Base-by-base conservation (phyloP, 495 filamentous ascomycete genomes). In the Talaromyces ruber region DNA sequence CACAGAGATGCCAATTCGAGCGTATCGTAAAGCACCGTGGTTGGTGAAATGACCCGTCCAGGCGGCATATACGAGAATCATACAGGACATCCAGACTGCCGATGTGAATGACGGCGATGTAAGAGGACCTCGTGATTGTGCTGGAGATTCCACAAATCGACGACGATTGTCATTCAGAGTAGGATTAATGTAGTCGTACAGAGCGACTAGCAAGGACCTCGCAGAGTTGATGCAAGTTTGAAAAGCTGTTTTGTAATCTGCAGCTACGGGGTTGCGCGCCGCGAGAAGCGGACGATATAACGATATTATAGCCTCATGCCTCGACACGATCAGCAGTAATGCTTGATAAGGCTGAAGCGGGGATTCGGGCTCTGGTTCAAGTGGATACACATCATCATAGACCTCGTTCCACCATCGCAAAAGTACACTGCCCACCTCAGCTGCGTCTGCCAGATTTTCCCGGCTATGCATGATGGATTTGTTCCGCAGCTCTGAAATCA, bases 21-120 rank as follows among this genome's bases (percentile, higher is more conserved):
- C 72, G 51, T 76, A 76, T 61, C 74, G 72, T 26, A 65, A 63
- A 12, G 75, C 75, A 5, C 67, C 69, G 0, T 64, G n/a, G 0
- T 65, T 45, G 2, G 72, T 62, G 26, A 79, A 66, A 25, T 77
- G 67, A 6, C 70, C 71, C 58, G 76, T 71, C 70, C 72, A 76
- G 4, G 74, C 73, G n/a, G 76, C 76, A 61, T 76, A 78, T 60
- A 81, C 70, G 58, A 81, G 39, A 50, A 81, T 72, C n/a, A 81
- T 66, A 59, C 72, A 76, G 28, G 75, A 74, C 77, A 81, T 80
- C 78, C 78, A 81, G 11, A 78, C 72, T 6, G 67, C 71, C 75
- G 77, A 81, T 16, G 78, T 81, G 56, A 79, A 79, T 3, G 77
- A 78, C 25, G 77, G 75, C 73, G 75, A 79, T 2, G 75, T 64